Base-by-base conservation (phyloP, 495 filamentous ascomycete species). In the Geoglossum glabrum region DNA sequence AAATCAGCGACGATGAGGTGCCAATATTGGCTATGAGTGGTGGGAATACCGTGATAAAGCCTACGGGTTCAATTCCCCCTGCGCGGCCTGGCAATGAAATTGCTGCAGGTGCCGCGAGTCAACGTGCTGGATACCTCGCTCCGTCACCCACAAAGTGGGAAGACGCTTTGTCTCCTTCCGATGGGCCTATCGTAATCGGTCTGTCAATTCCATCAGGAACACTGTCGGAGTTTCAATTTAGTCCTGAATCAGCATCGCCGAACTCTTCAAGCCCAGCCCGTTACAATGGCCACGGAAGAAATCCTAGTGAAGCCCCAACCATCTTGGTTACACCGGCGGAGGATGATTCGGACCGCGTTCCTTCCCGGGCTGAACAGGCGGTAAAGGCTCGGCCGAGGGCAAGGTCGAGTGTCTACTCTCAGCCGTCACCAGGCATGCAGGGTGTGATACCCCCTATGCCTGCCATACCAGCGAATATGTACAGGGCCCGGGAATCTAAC, bases 151-250 rank as follows among this genome's bases (percentile, higher is more conserved):
- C 54, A 17, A 46, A 43, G 54, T 54, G 50, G n/a, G 40, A 68
- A n/a, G 84, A 83, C 40, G 49, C 15, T 3, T 69, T 95, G 2
- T 90, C 87, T 5, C 87, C 87, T 0, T 80, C 74, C 5, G 82
- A 86, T 62, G 70, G 84, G 27, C 78, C 84, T 15, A 87, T 95
- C 45, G 74, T 86, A 62, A 93, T 95, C 59, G 88, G 86, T 0
- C 76, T 93, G 8, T 76, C 76, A 3, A 76, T 92, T 31, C 82
- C 85, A 11, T 74, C 74, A 7, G 74, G 78, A 31, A 76, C 80
- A 23, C 65, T 82, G 3, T 67, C 74, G 5, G 68, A 73, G 1
- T 73, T 72, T 59, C 66, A 70, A 38, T 70, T 73, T 57, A 80
- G 76, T 57, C 75, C 78, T 5, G 67, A 77, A 30, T 77, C 74